Percentiles rank a stretch among this genome's conserved stretches.
Conservation (phyloP, 495 filamentous ascomycete genomes). For the Hypoxylon fragiforme region DNA sequence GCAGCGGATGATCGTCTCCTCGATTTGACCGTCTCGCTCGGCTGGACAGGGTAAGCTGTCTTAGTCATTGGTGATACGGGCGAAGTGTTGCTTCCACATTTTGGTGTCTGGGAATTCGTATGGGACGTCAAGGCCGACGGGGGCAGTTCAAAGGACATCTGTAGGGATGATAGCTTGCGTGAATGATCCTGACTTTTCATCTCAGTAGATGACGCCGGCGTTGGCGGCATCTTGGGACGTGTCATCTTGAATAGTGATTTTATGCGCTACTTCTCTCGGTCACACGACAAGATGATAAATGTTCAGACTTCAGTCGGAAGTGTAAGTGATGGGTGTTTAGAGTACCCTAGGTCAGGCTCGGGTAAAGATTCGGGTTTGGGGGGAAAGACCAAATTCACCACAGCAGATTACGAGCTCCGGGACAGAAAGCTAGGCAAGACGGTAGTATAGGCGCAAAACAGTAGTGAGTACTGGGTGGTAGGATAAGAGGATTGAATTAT, state of each 20-base stretch:
- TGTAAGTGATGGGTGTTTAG: neutral
- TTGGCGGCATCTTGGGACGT: slow-evolving; percentile 71
- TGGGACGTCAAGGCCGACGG: slow-evolving; percentile 69
- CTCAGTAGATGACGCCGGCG: slow-evolving; percentile 82
- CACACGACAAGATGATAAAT: slow-evolving; percentile 14
- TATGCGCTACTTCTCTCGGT: slow-evolving; percentile 5
- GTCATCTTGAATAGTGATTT: slow-evolving; percentile 60
- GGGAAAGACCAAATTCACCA: too few species aligned
- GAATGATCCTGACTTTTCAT: slow-evolving; percentile 75
- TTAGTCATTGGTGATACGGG: slow-evolving; percentile 49
- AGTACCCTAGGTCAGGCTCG: neutral
- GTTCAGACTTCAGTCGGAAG: neutral
- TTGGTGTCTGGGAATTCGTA: slow-evolving; percentile 20
- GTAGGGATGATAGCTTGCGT: slow-evolving; percentile 52
- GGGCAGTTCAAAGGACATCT: slow-evolving; percentile 72
- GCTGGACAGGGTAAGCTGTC: slow-evolving; percentile 57
- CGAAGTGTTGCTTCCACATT: slow-evolving; percentile 28
- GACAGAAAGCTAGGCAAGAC: neutral
- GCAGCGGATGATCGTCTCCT: slow-evolving; percentile 59
- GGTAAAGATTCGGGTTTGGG: too few species aligned
- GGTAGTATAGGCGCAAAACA: too few species aligned
- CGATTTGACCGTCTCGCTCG: slow-evolving; percentile 59
- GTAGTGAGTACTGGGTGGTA: neutral
- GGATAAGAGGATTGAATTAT: neutral
- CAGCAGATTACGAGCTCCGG: neutral